Base-by-base conservation (phyloP, 1,139 yeast species). In the Wickerhamomyces sp. region DNA sequence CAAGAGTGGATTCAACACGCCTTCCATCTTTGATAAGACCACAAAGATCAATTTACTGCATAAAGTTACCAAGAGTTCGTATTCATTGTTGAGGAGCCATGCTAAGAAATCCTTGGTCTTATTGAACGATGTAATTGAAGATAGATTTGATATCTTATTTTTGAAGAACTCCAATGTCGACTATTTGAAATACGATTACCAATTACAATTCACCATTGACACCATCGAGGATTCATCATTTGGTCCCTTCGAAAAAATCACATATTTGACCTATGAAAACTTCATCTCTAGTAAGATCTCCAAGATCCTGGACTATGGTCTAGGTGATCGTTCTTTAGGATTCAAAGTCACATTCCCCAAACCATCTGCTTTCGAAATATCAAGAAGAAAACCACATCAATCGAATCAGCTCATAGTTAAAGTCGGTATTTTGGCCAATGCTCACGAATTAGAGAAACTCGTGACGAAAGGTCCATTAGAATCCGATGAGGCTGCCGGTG, bases 381-480 rank as follows among this genome's bases (percentile, higher is more conserved):
- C 62, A 31, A 79, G 73, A 52, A 70, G 93, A 51, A 81, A 76
- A 51, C 74, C 78, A 8, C 48, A 68, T 1, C 45, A 55, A 16
- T 49, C 58, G 10, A 47, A 52, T n/a, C 32, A 26, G 6, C 21
- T 49, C 16, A 36, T 24, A 9, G 52, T 72, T 35, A 61, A 63
- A 9, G 66, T 91, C 27, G 94, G 95, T 1, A 54, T 89, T 16
- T 63, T 74, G 32, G 66, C 87, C n/a, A 77, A 88, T 50, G 69
- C 93, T 8, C 75, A 71, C 5, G 89, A 82, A 51, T 70, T 82
- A 40, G 96, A 87, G 49, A 83, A 80, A 55, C 59, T 85, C 30
- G 86, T 91, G 3, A 85, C 94, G 1, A 83, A 76, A 51, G 98
- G 97, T 2, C 96, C 97, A 4, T 74, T 76, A 33, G 75, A 74